Evolutionary conservation across 2,329 filamentous ascomycete genomes (phyloP), one percentile per base, ranked within the genome.

Genomic region (Lasiodiplodia citricola): DNA sequence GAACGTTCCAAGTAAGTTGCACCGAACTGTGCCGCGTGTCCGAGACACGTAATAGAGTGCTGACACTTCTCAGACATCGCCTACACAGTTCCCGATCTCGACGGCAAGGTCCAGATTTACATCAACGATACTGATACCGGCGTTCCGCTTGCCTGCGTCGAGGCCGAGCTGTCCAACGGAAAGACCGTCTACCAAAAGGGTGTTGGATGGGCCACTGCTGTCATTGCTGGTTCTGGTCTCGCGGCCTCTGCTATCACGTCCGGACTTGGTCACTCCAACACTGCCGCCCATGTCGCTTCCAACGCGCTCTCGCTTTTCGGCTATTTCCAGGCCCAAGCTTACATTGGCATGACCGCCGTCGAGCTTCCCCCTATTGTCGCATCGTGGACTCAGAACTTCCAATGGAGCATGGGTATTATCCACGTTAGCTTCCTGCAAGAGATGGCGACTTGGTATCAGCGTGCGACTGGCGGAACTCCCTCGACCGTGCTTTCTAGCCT

Each of bases 351-450:
- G 80, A 92, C 91, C 66, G 88, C 91, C 23, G 91, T 97, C 16
- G 85, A 86, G 56, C 87, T 97, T 66, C 95, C 95, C 11, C 95
- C 95, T 0, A 92, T 97, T 70, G 95, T 97, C 66, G 87, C 92
- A 75, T 87, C 94, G 0, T 98, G 95, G 95, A 97, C 94, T 1
- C 94, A 97, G 82, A 95, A 97, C 82, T 97, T 98, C 83, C 92
- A 96, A 78, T 98, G 95, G 95, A 96, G 91, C 76, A 96, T 98
- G 93, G 95, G 95, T 74, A 94, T 98, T 75, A 97, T 98, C 75
- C 88, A 88, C 64, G 86, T 97, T 52, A 85, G 85, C n/a, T 97
- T 97, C 79, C 87, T 97, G 82, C 93, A 98, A 83, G 85, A 85
- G 58, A 92, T 97, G 76, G 92, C 93, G 70, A 97, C 94, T 44